These are phyloP conservation scores for Phallus indusiatus DNA, from an alignment of 768 basidiomycete species.

Conservation along the genomic window DNA sequence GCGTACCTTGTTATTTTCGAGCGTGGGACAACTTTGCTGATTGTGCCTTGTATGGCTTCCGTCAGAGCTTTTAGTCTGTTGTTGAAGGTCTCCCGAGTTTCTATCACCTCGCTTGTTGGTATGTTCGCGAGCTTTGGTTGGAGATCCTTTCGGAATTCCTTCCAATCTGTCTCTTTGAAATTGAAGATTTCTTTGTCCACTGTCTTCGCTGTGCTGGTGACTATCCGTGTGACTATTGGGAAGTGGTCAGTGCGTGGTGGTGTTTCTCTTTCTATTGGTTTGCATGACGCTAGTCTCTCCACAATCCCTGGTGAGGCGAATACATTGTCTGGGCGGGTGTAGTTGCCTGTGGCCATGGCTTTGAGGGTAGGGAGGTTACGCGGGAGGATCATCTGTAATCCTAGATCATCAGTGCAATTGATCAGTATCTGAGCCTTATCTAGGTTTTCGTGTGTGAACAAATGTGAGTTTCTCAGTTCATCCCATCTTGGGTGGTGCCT, in stretches of 20 bases:
- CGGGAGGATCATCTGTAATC: conserved; percentile 28
- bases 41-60: conserved; percentile 12
- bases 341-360: conserved; percentile 21
- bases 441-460: conserved; percentile 13
- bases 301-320: conserved; percentile 20
- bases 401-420: conserved; percentile 15
- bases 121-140: background rate
- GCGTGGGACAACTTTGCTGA: conserved; percentile 15
- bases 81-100: conserved; percentile 11
- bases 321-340: conserved; percentile 35
- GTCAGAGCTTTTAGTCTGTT: background rate
- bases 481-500: conserved; percentile 34
- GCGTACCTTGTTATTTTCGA: conserved; percentile 14
- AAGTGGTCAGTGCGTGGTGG: conserved; percentile 31
- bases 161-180: conserved; percentile 27
- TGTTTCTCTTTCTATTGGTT: conserved; percentile 9
- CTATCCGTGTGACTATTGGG: conserved; percentile 25
- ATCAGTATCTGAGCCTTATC: conserved; percentile 26
- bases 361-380: conserved; percentile 26
- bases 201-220: conserved; percentile 18
- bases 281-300: conserved; percentile 20
- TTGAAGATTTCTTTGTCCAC: conserved; percentile 12
- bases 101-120: background rate
- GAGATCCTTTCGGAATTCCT: conserved; percentile 19
- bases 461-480: conserved; percentile 17